Conservation (phyloP, 2,329 filamentous ascomycete genomes). For the Amphichorda felina region DNA sequence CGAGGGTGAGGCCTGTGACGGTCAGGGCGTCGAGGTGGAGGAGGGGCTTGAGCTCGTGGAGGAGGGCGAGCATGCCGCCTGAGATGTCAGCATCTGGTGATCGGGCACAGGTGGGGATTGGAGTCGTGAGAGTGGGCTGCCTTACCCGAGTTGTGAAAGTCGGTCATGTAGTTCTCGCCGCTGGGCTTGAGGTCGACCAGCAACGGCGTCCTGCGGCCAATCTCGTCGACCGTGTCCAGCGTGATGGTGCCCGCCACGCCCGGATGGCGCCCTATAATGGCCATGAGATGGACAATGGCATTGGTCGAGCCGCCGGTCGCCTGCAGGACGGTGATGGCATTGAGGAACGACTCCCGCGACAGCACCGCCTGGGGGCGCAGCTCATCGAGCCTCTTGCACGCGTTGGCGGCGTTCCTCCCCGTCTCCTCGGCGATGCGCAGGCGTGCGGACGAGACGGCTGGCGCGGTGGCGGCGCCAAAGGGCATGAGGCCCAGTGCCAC, state of each 20-base stretch:
- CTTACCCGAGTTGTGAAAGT: constrained; percentile 62
- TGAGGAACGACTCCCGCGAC: constrained; percentile 67
- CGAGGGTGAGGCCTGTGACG: constrained; percentile 74
- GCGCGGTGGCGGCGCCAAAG: constrained; percentile 65
- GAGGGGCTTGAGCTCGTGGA: constrained; percentile 66
- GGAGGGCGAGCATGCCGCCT: constrained; percentile 71
- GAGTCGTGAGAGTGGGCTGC: no score
- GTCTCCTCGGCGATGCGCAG: constrained; percentile 72
- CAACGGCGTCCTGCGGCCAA: constrained; percentile 67
- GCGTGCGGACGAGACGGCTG: constrained; percentile 66
- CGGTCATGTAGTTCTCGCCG: constrained; percentile 80
- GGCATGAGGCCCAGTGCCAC: constrained; percentile 74
- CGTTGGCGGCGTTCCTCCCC: constrained; percentile 53
- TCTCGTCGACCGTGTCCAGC: constrained; percentile 66
- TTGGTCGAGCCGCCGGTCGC: constrained; percentile 79
- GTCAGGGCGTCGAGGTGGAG: constrained; percentile 69
- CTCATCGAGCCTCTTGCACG: constrained; percentile 51
- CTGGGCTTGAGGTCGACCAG: constrained; percentile 79
- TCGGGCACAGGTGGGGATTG: background rate
- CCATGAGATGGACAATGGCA: constrained; percentile 74
- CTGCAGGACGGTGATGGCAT: constrained; percentile 79
- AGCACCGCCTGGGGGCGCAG: constrained; percentile 61
- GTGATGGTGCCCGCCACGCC: constrained; percentile 51
- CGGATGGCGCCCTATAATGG: constrained; percentile 66
- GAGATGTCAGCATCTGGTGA: background rate